Conservation (phyloP, 345 rosid species). For the Firmiana major region DNA sequence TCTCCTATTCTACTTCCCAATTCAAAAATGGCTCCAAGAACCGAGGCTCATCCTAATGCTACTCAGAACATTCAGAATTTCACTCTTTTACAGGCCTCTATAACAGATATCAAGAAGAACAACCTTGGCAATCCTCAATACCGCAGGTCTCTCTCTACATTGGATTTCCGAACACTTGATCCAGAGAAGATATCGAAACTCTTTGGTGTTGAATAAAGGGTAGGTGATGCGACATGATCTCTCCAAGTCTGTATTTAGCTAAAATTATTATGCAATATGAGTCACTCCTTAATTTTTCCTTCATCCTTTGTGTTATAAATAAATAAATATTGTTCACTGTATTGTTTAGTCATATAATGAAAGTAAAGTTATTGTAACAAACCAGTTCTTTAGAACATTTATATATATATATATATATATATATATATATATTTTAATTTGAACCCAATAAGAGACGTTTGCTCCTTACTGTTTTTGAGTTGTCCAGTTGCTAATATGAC, state of each 20-base stretch:
- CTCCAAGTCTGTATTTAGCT: too few species aligned
- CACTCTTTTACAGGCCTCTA: conserved; percentile 51
- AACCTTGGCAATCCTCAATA: conserved; percentile 36
- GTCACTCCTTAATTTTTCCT: not conserved
- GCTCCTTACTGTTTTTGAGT: not conserved
- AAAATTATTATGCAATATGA: not conserved
- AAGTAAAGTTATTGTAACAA: not conserved
- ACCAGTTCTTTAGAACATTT: too few species aligned
- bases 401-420: too few species aligned
- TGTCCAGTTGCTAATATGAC: not conserved
- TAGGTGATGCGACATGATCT: not conserved
- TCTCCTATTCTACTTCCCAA: conserved; percentile 32
- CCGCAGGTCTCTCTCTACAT: conserved; percentile 50
- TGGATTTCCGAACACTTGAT: conserved; percentile 45
- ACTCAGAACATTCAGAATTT: conserved; percentile 34
- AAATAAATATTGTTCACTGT: not conserved
- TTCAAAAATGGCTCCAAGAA: conserved; percentile 16
- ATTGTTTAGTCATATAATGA: not conserved
- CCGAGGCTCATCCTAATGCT: conserved; percentile 58
- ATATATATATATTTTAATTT: too few species aligned
- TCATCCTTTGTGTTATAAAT: not conserved
- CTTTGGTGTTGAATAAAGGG: conserved; percentile 3
- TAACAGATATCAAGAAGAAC: conserved; percentile 43
- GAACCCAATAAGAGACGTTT: too few species aligned
- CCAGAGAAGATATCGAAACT: conserved; percentile 29